Evolutionary conservation across 2,329 filamentous ascomycete species (phyloP), one percentile per base, ranked within the genome.

Genomic region (Colletotrichum lupini): DNA sequence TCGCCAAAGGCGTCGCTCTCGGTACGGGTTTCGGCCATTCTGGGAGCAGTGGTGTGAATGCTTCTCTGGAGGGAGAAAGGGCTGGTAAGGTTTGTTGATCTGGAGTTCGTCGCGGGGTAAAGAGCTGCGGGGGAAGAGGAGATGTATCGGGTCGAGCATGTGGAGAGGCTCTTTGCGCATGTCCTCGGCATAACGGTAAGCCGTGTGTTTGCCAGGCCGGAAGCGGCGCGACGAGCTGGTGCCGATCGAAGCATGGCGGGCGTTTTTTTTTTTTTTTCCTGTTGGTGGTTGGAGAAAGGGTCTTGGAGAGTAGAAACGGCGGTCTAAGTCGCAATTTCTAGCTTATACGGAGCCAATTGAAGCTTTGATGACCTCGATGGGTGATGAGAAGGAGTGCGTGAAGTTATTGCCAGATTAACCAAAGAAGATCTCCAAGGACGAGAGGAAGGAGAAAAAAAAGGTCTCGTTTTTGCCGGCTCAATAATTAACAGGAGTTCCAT

Each of bases 1-100:
- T 97, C 95, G 86, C 97, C 97, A 88, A 98, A 98, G 85, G 97
- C 97, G 88, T 99, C 97, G 85, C 91, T 97, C 87, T 99, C 97
- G 80, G 93, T 94, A 85, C 97, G 92, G 77, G 92, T 83, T 77
- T 86, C 82, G 67, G 85, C 81, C 87, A 89, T 88, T 80, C 81
- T 88, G 77, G 77, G 70, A 52, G 85, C 79, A 66, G 86, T 86
- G 75, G 82, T 84, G 80, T 88, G 86, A 76, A 88, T 66, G 60
- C 67, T 73, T 70, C 70, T 62, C 70, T 70, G 69, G 52, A 64
- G 57, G 30, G 73, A 62, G 59, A 71, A 74, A 59, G 64, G 67
- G 42, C 62, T 62, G 56, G 55, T 19, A 22, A 75, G 35, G 56
- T 70, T 66, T 62, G 64, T 56, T 64, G 61, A 74, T 52, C 62